Percentiles rank a stretch among this genome's conserved stretches.
Evolutionary conservation across 1,139 yeast species (phyloP).

Genomic region (Candida tetrigidarum): DNA sequence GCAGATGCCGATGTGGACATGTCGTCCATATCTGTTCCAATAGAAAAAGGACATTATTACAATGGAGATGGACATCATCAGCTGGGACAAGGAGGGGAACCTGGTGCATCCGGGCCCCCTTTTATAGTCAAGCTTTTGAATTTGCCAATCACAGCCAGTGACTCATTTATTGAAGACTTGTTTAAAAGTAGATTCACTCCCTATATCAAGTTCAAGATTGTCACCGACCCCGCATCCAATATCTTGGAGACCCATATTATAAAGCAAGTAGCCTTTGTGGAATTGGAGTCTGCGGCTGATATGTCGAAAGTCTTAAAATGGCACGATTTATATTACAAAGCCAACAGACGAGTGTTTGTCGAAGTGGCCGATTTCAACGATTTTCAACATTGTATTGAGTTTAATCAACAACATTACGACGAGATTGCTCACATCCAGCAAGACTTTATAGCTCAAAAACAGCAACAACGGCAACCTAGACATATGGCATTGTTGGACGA

Average conservation of each 20-base stretch:
- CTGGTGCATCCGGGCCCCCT: conserved; percentile 50
- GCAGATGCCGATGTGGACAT: conserved; percentile 78
- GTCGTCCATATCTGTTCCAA: conserved; percentile 66
- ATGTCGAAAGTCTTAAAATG: conserved; percentile 49
- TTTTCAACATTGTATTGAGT: conserved; percentile 47
- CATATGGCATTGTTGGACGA: conserved; percentile 21
- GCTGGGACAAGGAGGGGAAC: conserved; percentile 14
- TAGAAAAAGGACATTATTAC: conserved; percentile 31
- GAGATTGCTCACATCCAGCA: conserved; percentile 36
- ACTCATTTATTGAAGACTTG: conserved; percentile 45
- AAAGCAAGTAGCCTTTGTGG: conserved; percentile 66
- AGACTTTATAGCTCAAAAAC: conserved; percentile 32
- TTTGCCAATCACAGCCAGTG: conserved; percentile 47
- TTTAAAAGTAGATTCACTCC: conserved; percentile 47
- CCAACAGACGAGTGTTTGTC: conserved; percentile 43
- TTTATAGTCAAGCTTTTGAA: conserved; percentile 58
- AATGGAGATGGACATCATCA: conserved; percentile 16
- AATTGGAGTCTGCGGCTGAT: conserved; percentile 51
- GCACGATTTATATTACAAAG: conserved; percentile 47
- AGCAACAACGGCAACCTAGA: conserved; percentile 22
- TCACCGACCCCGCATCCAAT: conserved; percentile 46
- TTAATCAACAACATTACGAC: conserved; percentile 39
- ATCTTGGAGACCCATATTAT: conserved; percentile 44
- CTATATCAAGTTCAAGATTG: conserved; percentile 44
- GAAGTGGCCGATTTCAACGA: conserved; percentile 54